Conservation (phyloP, 1,284 basidiomycete genomes). For the Trametes hirsuta region DNA sequence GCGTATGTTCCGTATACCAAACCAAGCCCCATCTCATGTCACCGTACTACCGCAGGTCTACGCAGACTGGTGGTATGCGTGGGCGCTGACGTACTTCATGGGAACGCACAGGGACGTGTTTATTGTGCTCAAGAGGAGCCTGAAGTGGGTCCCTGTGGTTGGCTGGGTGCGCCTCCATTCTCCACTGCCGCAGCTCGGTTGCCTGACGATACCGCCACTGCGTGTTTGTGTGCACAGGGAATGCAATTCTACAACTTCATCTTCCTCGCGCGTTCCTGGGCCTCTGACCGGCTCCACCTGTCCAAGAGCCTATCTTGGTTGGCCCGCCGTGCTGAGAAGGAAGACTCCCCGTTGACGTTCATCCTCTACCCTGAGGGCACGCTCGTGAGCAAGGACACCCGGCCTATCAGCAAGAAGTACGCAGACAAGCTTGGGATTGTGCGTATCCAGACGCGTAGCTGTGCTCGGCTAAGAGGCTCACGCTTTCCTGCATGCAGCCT, state of each 20-base stretch:
- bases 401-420: conserved; percentile 82
- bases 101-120: conserved; percentile 75
- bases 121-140: conserved; percentile 88
- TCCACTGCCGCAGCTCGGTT: not conserved
- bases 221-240: conserved; percentile 46
- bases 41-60: conserved; percentile 63
- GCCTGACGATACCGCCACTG: not conserved
- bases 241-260: conserved; percentile 96
- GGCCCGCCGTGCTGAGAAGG: conserved; percentile 60
- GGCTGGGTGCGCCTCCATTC: conserved; percentile 71
- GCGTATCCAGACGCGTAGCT: conserved; percentile 21
- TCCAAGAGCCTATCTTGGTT: conserved; percentile 59
- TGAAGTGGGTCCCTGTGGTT: conserved; percentile 86
- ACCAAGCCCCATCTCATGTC: not conserved
- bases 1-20: conserved; percentile 19
- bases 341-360: conserved; percentile 76
- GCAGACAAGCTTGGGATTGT: conserved; percentile 84
- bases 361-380: conserved; percentile 95
- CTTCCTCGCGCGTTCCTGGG: conserved; percentile 87
- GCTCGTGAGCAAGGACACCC: conserved; percentile 80
- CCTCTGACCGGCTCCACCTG: conserved; percentile 73
- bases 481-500: conserved; percentile 46
- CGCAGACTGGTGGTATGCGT: conserved; percentile 91
- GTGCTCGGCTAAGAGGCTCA: conserved; percentile 1
- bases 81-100: conserved; percentile 84